Percentiles rank a stretch among this genome's conserved stretches.
Evolutionary conservation across 1,139 yeast species (phyloP).

Genomic region (Scheffersomyces titani): DNA sequence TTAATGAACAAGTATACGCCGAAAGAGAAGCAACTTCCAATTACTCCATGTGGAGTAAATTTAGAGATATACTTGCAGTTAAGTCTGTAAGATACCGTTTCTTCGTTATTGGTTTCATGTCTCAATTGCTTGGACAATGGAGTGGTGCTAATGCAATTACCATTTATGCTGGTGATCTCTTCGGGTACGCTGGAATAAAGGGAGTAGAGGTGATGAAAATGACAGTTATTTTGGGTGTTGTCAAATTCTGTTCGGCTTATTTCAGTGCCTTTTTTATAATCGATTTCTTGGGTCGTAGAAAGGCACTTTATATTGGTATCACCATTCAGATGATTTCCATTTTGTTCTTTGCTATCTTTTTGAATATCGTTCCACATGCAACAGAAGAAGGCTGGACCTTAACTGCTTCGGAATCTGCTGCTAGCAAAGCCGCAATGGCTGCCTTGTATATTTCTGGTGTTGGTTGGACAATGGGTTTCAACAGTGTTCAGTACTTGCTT

Average conservation of each 20-base stretch:
- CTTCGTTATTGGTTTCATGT: conserved; percentile 38
- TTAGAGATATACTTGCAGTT: conserved; percentile 36
- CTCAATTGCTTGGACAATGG: conserved; percentile 62
- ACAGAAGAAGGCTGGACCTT: conserved; percentile 11
- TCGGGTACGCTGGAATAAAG: conserved; percentile 48
- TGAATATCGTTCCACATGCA: conserved; percentile 21
- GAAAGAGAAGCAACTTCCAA: conserved; percentile 37
- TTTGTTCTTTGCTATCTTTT: conserved; percentile 22
- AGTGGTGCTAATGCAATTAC: conserved; percentile 58
- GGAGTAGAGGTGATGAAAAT: conserved; percentile 38
- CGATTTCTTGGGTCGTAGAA: conserved; percentile 49
- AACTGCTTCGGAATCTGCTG: conserved; percentile 14
- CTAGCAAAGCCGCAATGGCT: conserved; percentile 21
- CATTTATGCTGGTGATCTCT: conserved; percentile 50
- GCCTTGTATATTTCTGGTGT: conserved; percentile 22
- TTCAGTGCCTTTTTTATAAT: conserved; percentile 46
- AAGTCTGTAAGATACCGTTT: conserved; percentile 48
- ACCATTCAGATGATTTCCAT: conserved; percentile 15
- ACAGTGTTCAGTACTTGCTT: conserved; percentile 22
- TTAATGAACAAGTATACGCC: conserved; percentile 45
- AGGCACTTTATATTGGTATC: conserved; percentile 31
- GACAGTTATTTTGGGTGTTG: conserved; percentile 51
- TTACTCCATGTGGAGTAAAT: conserved; percentile 11
- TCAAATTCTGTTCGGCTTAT: conserved; percentile 43
- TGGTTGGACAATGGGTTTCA: conserved; percentile 28